Evolutionary conservation across 805 yeast genomes (phyloP), one percentile per base, ranked within the genome.

Genomic region (Kockiozyma suomiensis): DNA sequence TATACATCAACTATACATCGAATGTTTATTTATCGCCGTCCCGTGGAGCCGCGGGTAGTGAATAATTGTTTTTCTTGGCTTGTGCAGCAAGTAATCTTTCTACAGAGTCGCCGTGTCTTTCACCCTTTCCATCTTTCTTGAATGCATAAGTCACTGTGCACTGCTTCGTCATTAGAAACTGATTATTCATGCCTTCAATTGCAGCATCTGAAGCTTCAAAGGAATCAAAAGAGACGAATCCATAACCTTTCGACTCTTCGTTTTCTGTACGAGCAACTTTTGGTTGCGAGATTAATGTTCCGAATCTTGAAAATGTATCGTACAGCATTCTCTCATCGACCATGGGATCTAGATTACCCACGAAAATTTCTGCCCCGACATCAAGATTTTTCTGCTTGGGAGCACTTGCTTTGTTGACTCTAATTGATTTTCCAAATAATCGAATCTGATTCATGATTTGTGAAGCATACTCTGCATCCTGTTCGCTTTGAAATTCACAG

Each of bases 121-220:
- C 83, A 59, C 81, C 70, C 59, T 81, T 79, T 19, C 78, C 81
- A 54, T 77, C 82, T 53, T 82, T 83, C 72, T 88, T 90, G 69
- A 79, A 84, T 0, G 97, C 94, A 70, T 90, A 91, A 33, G 82
- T 81, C 1, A 92, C 76, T 1, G 74, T 72, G 4, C 90, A 76
- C 30, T 81, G 81, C 61, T 78, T 78, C 71, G 89, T 90, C 83
- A 88, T 82, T 15, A 94, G 75, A 58, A 82, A 77, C 56, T 84
- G 85, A 1, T 87, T 86, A 66, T 88, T 78, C 85, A 93, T 80
- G 54, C 81, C 81, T 30, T 77, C 80, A 4, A 91, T 77, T 0
- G 94, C 97, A 25, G 70, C 69, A 72, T 93, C 97, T 53, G 93
- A 82, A 42, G 83, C 76, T 13, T 81, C 85, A 67, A 88, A 90